Evolutionary conservation across 148 eudicot species (phyloP).

Genomic region (Beta vulgaris): DNA sequence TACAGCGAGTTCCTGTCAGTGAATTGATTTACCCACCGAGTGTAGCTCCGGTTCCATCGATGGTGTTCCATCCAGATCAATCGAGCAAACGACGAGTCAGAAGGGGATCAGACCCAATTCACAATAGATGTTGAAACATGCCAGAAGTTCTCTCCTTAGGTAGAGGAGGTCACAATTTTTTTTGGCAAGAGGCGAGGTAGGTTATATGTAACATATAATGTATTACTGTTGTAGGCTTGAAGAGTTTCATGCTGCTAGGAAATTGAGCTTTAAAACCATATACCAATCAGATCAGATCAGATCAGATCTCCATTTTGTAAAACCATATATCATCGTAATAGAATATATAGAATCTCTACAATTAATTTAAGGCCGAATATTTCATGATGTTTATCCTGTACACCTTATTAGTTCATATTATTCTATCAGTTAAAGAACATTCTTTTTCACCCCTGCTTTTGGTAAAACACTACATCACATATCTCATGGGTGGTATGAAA

Average conservation of each 20-base stretch:
- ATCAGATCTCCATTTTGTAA: slow-evolving; percentile 19
- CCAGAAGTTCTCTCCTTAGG: slow-evolving; percentile 9
- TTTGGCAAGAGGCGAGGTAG: slow-evolving; percentile 31
- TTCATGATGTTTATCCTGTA: slow-evolving; percentile 1
- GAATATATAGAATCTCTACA: slow-evolving; percentile 5
- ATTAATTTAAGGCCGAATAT: neutral
- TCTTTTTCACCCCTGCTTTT: neutral
- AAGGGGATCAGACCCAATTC: slow-evolving; percentile 82
- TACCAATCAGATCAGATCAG: slow-evolving; percentile 2
- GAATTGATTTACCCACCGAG: slow-evolving; percentile 26
- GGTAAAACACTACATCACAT: neutral
- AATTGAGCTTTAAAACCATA: neutral
- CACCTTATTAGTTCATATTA: slow-evolving; percentile 9
- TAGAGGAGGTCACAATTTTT: slow-evolving; percentile 16
- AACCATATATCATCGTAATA: slow-evolving; percentile 15
- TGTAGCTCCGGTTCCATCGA: slow-evolving; percentile 46
- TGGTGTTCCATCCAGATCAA: slow-evolving; percentile 49
- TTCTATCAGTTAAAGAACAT: neutral
- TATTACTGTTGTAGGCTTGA: slow-evolving; percentile 23
- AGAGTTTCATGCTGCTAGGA: slow-evolving; percentile 10
- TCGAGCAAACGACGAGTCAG: slow-evolving; percentile 63
- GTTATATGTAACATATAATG: slow-evolving; percentile 13
- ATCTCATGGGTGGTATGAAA: neutral
- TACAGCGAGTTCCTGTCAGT: neutral
- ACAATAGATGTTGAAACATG: slow-evolving; percentile 49